These are phyloP conservation scores for Pichia nakasei DNA, from an alignment of 805 yeast species.

Conservation along the genomic window DNA sequence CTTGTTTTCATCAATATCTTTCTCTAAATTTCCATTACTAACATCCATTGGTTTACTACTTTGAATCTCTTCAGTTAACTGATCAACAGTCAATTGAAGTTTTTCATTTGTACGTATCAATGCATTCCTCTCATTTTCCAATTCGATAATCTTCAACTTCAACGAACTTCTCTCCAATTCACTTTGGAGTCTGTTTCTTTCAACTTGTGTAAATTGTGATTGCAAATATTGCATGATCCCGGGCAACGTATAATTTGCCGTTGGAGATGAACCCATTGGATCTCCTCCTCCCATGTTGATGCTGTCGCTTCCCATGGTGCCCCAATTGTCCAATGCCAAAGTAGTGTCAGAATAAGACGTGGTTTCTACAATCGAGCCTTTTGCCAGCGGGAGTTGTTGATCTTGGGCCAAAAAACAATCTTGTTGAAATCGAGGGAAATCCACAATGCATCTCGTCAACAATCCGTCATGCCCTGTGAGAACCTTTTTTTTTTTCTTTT, in stretches of 20 bases:
- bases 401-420: no score
- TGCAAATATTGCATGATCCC: constrained; percentile 53
- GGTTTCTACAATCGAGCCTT: no score
- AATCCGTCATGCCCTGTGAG: no score
- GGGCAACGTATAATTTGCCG: constrained; percentile 36
- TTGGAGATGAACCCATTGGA: background rate
- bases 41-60: background rate
- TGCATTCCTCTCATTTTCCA: constrained; percentile 45
- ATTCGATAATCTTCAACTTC: constrained; percentile 41
- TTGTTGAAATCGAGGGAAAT: no score
- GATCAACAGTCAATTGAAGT: constrained; percentile 31
- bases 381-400: no score
- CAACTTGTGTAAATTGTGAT: constrained; percentile 44
- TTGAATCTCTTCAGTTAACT: constrained; percentile 24
- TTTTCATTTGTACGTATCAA: constrained; percentile 34
- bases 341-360: no score
- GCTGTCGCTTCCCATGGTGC: constrained; percentile 1
- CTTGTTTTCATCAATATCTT: background rate
- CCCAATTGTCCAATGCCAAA: no score
- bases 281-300: background rate
- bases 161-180: constrained; percentile 43
- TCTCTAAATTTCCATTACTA: no score
- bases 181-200: constrained; percentile 37
- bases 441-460: no score
- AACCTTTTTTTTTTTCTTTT: no score